A percentile compares a stretch with the other conserved stretches of the same genome.
Conservation (phyloP, 2,329 filamentous ascomycete genomes). For the Alternaria gaisen region DNA sequence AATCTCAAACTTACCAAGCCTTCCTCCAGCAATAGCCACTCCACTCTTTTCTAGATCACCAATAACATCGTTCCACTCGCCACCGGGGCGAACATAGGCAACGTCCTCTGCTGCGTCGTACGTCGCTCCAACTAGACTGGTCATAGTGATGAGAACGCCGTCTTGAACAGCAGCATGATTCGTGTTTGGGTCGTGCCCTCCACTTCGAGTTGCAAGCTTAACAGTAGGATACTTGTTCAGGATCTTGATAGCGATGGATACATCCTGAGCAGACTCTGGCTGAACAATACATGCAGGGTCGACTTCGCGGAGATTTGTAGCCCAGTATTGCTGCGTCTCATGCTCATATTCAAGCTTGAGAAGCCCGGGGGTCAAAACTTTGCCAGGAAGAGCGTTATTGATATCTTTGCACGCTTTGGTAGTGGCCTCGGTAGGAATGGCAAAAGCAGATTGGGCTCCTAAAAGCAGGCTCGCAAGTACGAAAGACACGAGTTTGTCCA, state of each 20-base stretch:
- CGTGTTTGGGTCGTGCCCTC: slow-evolving; percentile 52
- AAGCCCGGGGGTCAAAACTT: slow-evolving; percentile 27
- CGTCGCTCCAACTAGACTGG: slow-evolving; percentile 46
- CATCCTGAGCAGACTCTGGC: slow-evolving; percentile 34
- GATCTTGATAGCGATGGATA: slow-evolving; percentile 34
- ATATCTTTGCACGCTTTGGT: slow-evolving; percentile 30
- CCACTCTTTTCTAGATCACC: slow-evolving; percentile 45
- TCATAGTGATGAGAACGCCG: slow-evolving; percentile 51
- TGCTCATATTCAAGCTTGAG: slow-evolving; percentile 27
- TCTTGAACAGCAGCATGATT: slow-evolving; percentile 48
- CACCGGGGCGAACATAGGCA: slow-evolving; percentile 52
- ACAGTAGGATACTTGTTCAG: slow-evolving; percentile 32
- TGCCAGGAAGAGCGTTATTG: slow-evolving; percentile 28
- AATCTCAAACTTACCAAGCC: slow-evolving; percentile 23
- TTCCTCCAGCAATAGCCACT: slow-evolving; percentile 46
- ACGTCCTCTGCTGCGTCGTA: slow-evolving; percentile 47
- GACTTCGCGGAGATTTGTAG: slow-evolving; percentile 25
- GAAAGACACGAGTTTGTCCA: slow-evolving; percentile 10
- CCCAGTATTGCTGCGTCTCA: slow-evolving; percentile 36
- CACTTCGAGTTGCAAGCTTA: slow-evolving; percentile 38
- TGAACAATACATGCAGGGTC: slow-evolving; percentile 39
- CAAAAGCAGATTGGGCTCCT: slow-evolving; percentile 7
- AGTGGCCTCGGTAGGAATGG: slow-evolving; percentile 28
- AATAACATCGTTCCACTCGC: slow-evolving; percentile 54
- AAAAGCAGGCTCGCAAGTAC: slow-evolving; percentile 19